A percentile compares a stretch with the other conserved stretches of the same genome.
Evolutionary conservation across 2,329 filamentous ascomycete genomes (phyloP).

Genomic region (Cladosporium oxysporum): DNA sequence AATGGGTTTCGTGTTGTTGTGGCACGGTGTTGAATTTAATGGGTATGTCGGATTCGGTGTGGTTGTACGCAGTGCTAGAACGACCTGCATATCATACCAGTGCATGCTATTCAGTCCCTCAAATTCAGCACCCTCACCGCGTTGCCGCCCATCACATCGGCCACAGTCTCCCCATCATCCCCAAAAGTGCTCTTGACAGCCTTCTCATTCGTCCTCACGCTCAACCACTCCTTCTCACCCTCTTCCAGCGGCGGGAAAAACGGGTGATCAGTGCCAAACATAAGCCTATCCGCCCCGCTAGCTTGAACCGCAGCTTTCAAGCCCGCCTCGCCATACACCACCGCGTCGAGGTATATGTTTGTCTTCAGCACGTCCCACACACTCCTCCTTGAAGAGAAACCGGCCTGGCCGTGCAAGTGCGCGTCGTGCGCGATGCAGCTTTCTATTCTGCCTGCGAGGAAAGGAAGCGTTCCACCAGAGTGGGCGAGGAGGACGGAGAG

Average conservation of each 20-base stretch:
- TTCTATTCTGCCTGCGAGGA: slow-evolving; percentile 84
- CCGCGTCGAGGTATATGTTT: slow-evolving; percentile 86
- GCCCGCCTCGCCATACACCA: slow-evolving; percentile 76
- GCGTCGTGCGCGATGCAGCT: slow-evolving; percentile 83
- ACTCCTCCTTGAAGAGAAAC: slow-evolving; percentile 56
- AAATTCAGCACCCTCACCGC: slow-evolving; percentile 38
- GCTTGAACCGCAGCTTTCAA: slow-evolving; percentile 70
- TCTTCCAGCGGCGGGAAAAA: slow-evolving; percentile 79
- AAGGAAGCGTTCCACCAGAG: slow-evolving; percentile 84
- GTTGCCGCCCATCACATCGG: slow-evolving; percentile 62
- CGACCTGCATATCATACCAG: no score
- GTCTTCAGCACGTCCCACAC: slow-evolving; percentile 67
- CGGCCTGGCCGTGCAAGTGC: slow-evolving; percentile 67
- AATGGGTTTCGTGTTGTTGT: slow-evolving; percentile 22
- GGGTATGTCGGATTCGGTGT: background rate
- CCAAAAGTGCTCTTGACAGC: slow-evolving; percentile 58
- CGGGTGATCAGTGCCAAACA: slow-evolving; percentile 81
- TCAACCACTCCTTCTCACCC: slow-evolving; percentile 65
- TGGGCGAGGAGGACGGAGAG: slow-evolving; percentile 80
- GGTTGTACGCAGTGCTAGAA: no score
- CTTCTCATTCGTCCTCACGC: slow-evolving; percentile 60
- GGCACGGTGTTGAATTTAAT: background rate
- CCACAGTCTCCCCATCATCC: slow-evolving; percentile 47
- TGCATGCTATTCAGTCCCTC: background rate
- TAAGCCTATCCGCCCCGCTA: slow-evolving; percentile 66